Evolutionary conservation across 352 stramenopile genomes (phyloP), one percentile per base, ranked within the genome.

Genomic region (Paralagenidium karlingii): DNA sequence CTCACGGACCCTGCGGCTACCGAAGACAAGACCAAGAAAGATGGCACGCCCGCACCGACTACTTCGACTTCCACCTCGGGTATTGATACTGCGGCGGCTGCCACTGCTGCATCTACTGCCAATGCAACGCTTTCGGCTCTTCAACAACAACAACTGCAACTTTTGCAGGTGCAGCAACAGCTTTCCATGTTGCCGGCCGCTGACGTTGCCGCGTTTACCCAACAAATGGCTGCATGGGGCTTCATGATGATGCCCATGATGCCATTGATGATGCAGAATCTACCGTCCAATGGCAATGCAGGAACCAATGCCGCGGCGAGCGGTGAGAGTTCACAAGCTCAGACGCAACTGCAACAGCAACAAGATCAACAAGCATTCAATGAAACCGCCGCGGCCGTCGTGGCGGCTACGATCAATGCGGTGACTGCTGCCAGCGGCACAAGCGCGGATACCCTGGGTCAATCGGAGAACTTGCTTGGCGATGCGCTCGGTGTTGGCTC

Each of bases 231-330:
- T 42, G 55, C 81, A 3, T 51, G 56, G 19, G 61, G 61, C 27
- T 60, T 84, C 32, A 83, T 83, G 30, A 36, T 36, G 69, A 80
- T 80, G 65, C 66, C 69, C 38, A 81, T 84, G 62, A 76, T 84
- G 50, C 70, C 70, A 27, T 60, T 81, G 22, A 78, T 84, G 67
- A 70, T 78, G 52, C 63, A 58, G 15, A 40, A 74, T 38, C 68
- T 36, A 71, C 43, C 63, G 70, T 30, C 53, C 53, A 45, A 30
- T 43, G 26, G 43, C 42, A 37, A 49, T 33, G 21, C 26, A 37
- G 29, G 37, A 41, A 26, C 38, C 47, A 5, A 16, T 1, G 29
- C 25, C 2, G n/a, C 13, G 2, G 8, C 34, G 2, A 15, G n/a
- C 29, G 21, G 31, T 13, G 8, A 15, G 1, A 10, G 19, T 24